Base-by-base conservation (phyloP, 2,329 filamentous ascomycete genomes). In the Beauveria varroae region DNA sequence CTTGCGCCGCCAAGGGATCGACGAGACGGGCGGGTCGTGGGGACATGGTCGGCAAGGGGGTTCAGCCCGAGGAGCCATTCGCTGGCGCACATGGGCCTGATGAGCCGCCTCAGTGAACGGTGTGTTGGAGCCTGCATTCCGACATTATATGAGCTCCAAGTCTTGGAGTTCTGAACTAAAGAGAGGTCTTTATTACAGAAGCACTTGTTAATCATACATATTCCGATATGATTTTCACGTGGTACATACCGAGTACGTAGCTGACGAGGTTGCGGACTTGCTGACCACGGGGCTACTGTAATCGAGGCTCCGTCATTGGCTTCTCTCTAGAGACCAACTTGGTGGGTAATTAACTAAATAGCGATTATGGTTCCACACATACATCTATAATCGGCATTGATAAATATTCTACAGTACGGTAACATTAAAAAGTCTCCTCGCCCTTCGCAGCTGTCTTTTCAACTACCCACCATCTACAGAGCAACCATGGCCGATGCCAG, bases 401-500 rank as follows among this genome's bases (percentile, higher is more conserved):
- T 28, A 49, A 50, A 30, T 44, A 37, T 37, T 37, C 5, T 55
- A 55, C 24, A 55, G 34, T 57, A 16, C n/a, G 37, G 10, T 14
- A 24, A 47, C 22, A 54, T 24, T 7, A 20, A 14, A 24, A 8
- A 34, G 18, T 24, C 20, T 53, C 7, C 5, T 24, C 22, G 2
- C 14, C 34, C 14, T 49, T 57, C 34, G 12, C 12, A 16, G 1
- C 34, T 37, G 34, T 37, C 5, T 5, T 3, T 6, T 12, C 40
- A 46, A 20, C 7, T 30, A 18, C 3, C 37, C 9, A 3, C 26
- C 34, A 60, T 66, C 78, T 82, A 85, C 72, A 85, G 68, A 63
- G 78, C 70, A 61, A 84, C 69, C 80, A 85, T 82, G 62, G 73
- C 76, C 40, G 78, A 81, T 68, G 82, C 81, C n/a, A 77, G 43